Evolutionary conservation across 768 basidiomycete genomes (phyloP).

Genomic region (Lactarius psammicola): DNA sequence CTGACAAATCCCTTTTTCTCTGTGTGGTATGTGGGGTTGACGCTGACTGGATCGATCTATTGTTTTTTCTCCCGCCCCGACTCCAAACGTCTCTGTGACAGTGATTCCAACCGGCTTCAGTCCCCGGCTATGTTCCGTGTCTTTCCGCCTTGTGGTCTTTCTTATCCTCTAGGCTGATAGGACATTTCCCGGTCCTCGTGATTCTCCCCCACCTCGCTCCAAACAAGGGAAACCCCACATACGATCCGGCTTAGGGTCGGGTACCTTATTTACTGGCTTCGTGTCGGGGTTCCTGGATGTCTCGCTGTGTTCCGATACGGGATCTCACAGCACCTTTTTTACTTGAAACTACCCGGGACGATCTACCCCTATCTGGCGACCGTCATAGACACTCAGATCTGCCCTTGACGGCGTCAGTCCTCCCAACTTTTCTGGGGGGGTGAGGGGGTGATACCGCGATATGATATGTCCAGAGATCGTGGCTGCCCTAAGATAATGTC

Average conservation of each 20-base stretch:
- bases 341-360: background rate
- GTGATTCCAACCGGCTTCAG: background rate
- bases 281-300: background rate
- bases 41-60: slow-evolving; percentile 5
- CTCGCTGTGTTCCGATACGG: background rate
- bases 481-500: background rate
- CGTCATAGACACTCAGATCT: background rate
- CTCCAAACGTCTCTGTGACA: background rate
- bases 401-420: background rate
- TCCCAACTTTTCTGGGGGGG: background rate
- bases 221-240: background rate
- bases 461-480: background rate
- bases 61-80: background rate
- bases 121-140: background rate
- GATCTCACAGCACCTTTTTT: background rate
- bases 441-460: background rate
- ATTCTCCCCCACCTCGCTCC: background rate
- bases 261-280: background rate
- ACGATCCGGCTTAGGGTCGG: background rate
- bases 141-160: background rate
- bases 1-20: slow-evolving; percentile 1
- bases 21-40: background rate
- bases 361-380: background rate
- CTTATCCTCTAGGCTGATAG: background rate
- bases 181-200: background rate